Conservation (phyloP, 331 rosid genomes). For the Malus hybrid region DNA sequence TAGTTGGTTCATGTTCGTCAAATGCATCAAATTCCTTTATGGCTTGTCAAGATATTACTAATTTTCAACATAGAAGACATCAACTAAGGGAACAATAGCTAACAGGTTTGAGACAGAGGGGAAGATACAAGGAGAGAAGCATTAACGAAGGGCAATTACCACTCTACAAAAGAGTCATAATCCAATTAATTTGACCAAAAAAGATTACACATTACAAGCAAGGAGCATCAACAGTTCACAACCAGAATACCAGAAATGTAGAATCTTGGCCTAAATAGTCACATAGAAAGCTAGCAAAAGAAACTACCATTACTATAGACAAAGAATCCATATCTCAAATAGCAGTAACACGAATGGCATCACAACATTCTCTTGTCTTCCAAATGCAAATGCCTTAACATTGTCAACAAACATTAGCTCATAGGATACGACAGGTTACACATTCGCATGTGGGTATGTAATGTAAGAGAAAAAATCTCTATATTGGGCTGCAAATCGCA, state of each 20-base stretch:
- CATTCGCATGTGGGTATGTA: too few species aligned
- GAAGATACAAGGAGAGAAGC: neutral
- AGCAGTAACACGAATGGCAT: too few species aligned
- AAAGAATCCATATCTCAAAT: neutral
- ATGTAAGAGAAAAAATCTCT: too few species aligned
- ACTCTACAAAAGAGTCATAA: neutral
- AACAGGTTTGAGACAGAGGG: neutral
- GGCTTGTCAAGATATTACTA: neutral
- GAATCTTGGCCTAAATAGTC: neutral
- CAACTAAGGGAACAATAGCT: neutral
- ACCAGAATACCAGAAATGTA: neutral
- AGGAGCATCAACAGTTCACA: neutral
- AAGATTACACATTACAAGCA: neutral
- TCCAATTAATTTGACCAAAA: neutral
- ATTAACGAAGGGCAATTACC: neutral
- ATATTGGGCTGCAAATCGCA: too few species aligned
- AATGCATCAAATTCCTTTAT: neutral
- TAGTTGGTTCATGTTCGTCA: too few species aligned
- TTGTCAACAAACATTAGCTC: too few species aligned
- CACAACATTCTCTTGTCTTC: too few species aligned
- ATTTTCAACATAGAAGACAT: neutral
- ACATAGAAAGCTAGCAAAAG: neutral
- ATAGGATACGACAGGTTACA: too few species aligned
- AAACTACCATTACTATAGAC: neutral
- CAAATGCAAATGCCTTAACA: too few species aligned